Base-by-base conservation (phyloP, 164 flowering plant genomes). In the Sextonia rubra region DNA sequence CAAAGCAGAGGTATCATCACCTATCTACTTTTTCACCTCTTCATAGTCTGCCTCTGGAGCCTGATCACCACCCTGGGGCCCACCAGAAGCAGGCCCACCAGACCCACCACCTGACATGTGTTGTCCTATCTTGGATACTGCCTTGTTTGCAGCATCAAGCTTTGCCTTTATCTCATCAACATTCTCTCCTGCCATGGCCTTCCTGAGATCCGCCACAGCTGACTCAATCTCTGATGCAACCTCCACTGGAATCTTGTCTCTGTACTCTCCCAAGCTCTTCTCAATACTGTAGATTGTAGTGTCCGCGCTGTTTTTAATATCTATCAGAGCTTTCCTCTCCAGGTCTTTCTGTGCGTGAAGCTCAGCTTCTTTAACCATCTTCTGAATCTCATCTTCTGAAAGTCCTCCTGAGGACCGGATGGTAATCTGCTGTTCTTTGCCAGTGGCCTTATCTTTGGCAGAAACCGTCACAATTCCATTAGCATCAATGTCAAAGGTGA, bases 1-100 rank as follows among this genome's bases (percentile, higher is more conserved):
- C 60, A 68, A 2, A 29, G 48, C 9, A 49, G 18, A 49, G 2
- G 32, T 18, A 18, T 15, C 2, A 37, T 20, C 52, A 3, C 27
- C 8, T 24, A 68, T 15, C 69, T 79, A 83, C 79, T 85, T 84
- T 82, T 83, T 86, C 63, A 72, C 87, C 77, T 88, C 89, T 76
- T 86, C 84, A 44, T 86, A 86, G 63, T 88, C 91, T 60, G 91
- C 91, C 74, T 88, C 91, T 32, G 87, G 87, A 29, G 87, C 47
- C 71, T 83, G 87, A 3, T 82, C 88, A 32, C 81, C 69, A 29
- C 85, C 87, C 64, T 78, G 77, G 47, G 87, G 60, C 32, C 81
- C 79, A 5, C 76, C 86, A 25, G 69, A 70, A 25, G 74, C 72
- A 3, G 77, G 44, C 22, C 80, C 83, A 49, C 79, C 82, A 17